These are phyloP conservation scores for Neurospora sp. DNA, from an alignment of 495 filamentous ascomycete species.

Conservation along the genomic window DNA sequence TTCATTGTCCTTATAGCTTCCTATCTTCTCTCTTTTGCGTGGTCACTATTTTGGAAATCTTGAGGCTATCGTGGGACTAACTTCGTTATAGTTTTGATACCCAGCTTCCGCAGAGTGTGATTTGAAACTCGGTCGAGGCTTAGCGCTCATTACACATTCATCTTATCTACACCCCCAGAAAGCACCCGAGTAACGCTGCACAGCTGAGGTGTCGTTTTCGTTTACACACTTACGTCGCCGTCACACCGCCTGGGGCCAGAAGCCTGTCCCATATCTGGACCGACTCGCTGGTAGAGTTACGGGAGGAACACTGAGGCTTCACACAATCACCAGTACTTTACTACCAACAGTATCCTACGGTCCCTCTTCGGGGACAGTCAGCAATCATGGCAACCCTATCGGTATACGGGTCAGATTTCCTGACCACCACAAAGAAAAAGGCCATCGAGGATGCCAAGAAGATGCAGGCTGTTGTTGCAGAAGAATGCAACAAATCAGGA, in stretches of 20 bases:
- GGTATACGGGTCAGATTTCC: constrained; percentile 29
- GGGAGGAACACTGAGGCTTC: background rate
- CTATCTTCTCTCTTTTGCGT: background rate
- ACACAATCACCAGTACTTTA: background rate
- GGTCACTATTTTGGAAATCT: background rate
- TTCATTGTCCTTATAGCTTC: background rate
- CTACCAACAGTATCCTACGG: background rate
- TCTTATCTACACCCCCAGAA: background rate
- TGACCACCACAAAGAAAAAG: constrained; percentile 32
- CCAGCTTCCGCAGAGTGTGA: background rate
- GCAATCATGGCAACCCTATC: constrained; percentile 32
- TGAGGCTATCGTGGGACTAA: background rate
- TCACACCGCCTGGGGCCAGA: background rate
- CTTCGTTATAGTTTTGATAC: background rate
- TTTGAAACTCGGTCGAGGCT: background rate
- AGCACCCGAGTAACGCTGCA: background rate
- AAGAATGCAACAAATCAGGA: constrained; percentile 37
- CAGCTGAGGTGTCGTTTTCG: background rate
- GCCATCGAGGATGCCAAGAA: constrained; percentile 45
- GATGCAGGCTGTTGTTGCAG: constrained; percentile 41
- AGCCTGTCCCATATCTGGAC: background rate
- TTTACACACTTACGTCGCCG: background rate
- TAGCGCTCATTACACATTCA: background rate
- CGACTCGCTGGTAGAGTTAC: background rate
- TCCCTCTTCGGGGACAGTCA: background rate